These are phyloP conservation scores for Pluteus cervinus DNA, from an alignment of 768 basidiomycete genomes.

Conservation along the genomic window DNA sequence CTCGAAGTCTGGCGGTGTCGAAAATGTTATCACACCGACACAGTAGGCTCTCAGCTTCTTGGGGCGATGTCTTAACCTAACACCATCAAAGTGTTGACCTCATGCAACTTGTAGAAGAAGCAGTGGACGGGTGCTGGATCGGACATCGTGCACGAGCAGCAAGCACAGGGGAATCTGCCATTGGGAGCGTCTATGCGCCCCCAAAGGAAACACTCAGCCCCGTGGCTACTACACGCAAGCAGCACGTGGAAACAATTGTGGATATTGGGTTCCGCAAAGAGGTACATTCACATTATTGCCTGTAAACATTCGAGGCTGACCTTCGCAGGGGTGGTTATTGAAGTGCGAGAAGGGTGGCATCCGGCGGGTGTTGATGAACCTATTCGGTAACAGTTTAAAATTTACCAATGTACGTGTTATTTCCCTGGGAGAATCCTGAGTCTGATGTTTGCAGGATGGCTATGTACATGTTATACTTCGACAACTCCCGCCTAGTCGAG, in stretches of 20 bases:
- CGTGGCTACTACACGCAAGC: constrained; percentile 33
- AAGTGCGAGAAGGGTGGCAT: constrained; percentile 92
- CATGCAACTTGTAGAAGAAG: constrained; percentile 81
- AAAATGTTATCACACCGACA: constrained; percentile 66
- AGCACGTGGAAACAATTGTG: constrained; percentile 79
- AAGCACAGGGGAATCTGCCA: constrained; percentile 63
- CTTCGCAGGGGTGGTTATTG: constrained; percentile 70
- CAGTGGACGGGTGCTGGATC: constrained; percentile 92
- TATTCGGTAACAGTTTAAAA: constrained; percentile 91
- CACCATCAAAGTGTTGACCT: constrained; percentile 50
- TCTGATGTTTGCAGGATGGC: constrained; percentile 49
- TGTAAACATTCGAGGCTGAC: neutral
- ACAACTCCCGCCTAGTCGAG: constrained; percentile 54
- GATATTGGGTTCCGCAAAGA: constrained; percentile 72
- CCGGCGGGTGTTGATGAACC: constrained; percentile 87
- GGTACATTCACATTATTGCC: constrained; percentile 31
- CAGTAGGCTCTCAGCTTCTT: constrained; percentile 36
- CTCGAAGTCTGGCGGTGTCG: constrained; percentile 69
- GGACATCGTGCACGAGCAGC: constrained; percentile 80
- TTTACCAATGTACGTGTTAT: constrained; percentile 66
- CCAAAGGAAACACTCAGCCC: constrained; percentile 51
- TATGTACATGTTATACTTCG: constrained; percentile 83
- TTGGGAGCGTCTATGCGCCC: constrained; percentile 90
- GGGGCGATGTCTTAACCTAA: constrained; percentile 5
- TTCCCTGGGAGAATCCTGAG: constrained; percentile 2